Base-by-base conservation (phyloP, 2,329 filamentous ascomycete genomes). In the Ophiostoma ips region DNA sequence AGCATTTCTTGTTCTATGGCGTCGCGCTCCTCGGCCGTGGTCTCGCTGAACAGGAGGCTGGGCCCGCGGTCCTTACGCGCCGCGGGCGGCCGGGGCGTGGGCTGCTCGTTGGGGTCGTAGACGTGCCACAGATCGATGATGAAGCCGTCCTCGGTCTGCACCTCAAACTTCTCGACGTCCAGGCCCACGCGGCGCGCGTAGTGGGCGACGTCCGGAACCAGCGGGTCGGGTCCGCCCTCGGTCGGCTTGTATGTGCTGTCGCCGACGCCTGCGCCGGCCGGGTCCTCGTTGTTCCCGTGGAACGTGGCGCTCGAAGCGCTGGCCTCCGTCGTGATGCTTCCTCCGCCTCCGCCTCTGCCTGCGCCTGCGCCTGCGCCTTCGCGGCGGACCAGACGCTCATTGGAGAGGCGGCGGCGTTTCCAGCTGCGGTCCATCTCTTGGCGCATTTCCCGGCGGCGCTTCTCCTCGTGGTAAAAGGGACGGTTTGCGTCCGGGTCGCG, bases 61-160 rank as follows among this genome's bases (percentile, higher is more conserved):
- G 84, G 81, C 0, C 76, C 77, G 4, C 75, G 72, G 15, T 76
- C 66, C 1, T 68, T 62, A 18, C 76, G 71, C 34, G 79, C 68
- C 1, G 70, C 64, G 1, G 70, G 62, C 0, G 69, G 59, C 5
- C 74, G 63, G 1, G 73, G 71, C 0, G 68, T 70, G 60, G n/a
- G n/a, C n/a, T 87, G 83, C 53, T 90, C 83, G 46, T 73, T 76
- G 0, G 90, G 90, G 55, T 95, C 83, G 62, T 86, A 94, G 24
- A 95, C 73, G 63, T 95, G 90, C 82, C 86, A 94, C 1, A 95
- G 71, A 19, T 84, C 79, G 54, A 95, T 84, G 43, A 95, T 78
- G 61, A 95, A 95, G 1, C 89, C 89, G 59, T 96, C 90, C 62
- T 95, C 89, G 0, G 90, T 95, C 63, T 94, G 83, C 0, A 95